Evolutionary conservation across 306 rosid species (phyloP), one percentile per base, ranked within the genome.

Genomic region (Alnus glutinosa): DNA sequence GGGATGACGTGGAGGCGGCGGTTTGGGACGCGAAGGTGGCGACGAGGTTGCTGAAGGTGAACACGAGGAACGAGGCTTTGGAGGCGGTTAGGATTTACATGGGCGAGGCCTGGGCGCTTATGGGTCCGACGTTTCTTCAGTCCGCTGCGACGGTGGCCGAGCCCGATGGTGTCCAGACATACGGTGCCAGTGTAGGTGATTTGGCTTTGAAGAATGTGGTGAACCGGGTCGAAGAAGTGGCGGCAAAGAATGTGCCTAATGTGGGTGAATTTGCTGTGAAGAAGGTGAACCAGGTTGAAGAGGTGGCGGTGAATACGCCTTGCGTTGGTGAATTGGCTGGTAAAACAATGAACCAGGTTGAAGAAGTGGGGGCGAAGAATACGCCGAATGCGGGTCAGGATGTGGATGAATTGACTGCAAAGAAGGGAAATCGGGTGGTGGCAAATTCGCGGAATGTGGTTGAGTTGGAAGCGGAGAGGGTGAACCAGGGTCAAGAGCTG

Each of bases 81-180:
- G 58, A 64, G 6, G 76, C 79, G 78, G 75, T 89, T 39, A 36
- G 63, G 54, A 84, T 5, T 50, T 95, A 75, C 82, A 30, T 93
- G 86, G 73, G 73, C 30, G 97, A 91, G 80, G 90, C 94, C 1
- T 85, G 91, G 90, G 87, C 54, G 15, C 12, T 46, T 7, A 77
- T 89, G 83, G 98, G 97, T 3, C 89, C 88, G 46, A 54, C 92
- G 10, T 89, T 87, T 74, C 75, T 89, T 44, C 85, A 87, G 42
- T 79, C 67, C 28, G 75, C 78, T 7, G 86, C 83, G 13, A 18
- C 13, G 2, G n/a, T 78, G 88, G 42, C 51, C 8, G 59, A 64
- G 47, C 75, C 4, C 34, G 75, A 62, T 34, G 76, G 19, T 13
- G 67, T 37, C 44, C 34, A 44, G 28, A 11, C 14, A 51, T 37